Base-by-base conservation (phyloP, 2,329 filamentous ascomycete species). In the Pyricularia grisea region DNA sequence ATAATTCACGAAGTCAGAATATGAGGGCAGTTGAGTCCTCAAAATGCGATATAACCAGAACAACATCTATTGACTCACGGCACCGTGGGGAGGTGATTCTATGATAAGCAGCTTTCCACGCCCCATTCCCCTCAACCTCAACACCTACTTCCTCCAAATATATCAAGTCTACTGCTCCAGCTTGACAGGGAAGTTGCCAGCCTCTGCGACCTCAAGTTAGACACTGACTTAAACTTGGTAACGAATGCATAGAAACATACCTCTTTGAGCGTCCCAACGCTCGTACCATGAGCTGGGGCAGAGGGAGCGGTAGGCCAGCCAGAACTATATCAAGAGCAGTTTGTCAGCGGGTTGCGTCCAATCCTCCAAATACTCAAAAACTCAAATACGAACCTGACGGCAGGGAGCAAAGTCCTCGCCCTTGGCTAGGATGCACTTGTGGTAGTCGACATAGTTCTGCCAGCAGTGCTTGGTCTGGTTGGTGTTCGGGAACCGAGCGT, bases 381-480 rank as follows among this genome's bases (percentile, higher is more conserved):
- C n/a, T 66, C 64, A 64, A 25, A 50, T 42, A 69, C 80, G 74
- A 90, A 97, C 94, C 91, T 97, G 94, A 78, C 90, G 91, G 91
- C 94, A 98, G 74, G 94, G 94, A 76, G 92, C 90, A 82, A 98
- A 98, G 80, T 97, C 94, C 87, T 98, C 94, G 83, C 94, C 94
- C 89, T 98, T 98, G 84, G 94, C 94, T 80, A 90, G 86, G 83
- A 97, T 93, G 87, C 95, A 99, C 89, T 99, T 99, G 90, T 99
- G 92, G 88, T 99, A 98, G 84, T 99, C 95, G 85, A 99, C 95
- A 85, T 99, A 99, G 89, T 99, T 99, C 83, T 99, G 96, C 95
- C 95, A 99, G 92, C 95, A 99, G 89, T 99, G 94, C 91, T 97
- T 97, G 84, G 94, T 91, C 86, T 95, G 92, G 87, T 99, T 99